Conservation (phyloP, 2,329 filamentous ascomycete genomes). For the Stylonectria norvegica region DNA sequence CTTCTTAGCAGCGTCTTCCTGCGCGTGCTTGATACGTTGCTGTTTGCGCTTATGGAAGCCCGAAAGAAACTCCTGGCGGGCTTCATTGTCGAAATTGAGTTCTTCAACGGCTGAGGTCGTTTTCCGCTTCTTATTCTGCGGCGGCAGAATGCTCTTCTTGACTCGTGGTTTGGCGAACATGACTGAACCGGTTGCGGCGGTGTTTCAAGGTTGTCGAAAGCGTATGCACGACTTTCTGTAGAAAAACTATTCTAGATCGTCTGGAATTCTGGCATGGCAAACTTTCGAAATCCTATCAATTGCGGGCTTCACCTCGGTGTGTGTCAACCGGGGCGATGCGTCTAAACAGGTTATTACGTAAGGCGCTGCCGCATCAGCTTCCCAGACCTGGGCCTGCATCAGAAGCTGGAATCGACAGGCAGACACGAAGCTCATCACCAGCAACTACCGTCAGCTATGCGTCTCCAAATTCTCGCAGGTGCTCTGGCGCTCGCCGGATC, state of each 20-base stretch:
- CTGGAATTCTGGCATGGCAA: slow-evolving; percentile 19
- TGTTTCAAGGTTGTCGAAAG: background rate
- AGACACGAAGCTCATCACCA: slow-evolving; percentile 21
- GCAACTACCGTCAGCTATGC: slow-evolving; percentile 44
- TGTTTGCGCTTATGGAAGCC: slow-evolving; percentile 96
- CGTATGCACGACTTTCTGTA: too few relatives aligned
- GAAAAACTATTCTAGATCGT: slow-evolving; percentile 4
- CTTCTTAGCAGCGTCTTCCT: slow-evolving; percentile 73
- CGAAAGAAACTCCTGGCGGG: slow-evolving; percentile 82
- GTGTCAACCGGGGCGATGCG: slow-evolving; percentile 20
- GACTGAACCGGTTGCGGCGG: background rate
- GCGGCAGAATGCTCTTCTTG: slow-evolving; percentile 56
- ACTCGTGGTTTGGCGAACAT: slow-evolving; percentile 57
- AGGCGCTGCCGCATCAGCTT: slow-evolving; percentile 25
- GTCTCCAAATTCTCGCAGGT: slow-evolving; percentile 48
- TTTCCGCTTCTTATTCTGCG: slow-evolving; percentile 66
- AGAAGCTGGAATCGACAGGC: slow-evolving; percentile 27
- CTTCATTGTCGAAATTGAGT: slow-evolving; percentile 77
- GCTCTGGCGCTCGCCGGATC: slow-evolving; percentile 54
- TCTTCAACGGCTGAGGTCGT: slow-evolving; percentile 63
- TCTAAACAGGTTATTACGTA: slow-evolving; percentile 27
- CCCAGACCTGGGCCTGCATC: slow-evolving; percentile 12
- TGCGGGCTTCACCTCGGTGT: slow-evolving; percentile 25
- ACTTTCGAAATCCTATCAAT: slow-evolving; percentile 18
- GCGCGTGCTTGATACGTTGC: slow-evolving; percentile 78